Percentiles rank a stretch among this genome's conserved stretches.
Evolutionary conservation across 2,329 filamentous ascomycete genomes (phyloP).

Genomic region (Pezicula rhizophila): DNA sequence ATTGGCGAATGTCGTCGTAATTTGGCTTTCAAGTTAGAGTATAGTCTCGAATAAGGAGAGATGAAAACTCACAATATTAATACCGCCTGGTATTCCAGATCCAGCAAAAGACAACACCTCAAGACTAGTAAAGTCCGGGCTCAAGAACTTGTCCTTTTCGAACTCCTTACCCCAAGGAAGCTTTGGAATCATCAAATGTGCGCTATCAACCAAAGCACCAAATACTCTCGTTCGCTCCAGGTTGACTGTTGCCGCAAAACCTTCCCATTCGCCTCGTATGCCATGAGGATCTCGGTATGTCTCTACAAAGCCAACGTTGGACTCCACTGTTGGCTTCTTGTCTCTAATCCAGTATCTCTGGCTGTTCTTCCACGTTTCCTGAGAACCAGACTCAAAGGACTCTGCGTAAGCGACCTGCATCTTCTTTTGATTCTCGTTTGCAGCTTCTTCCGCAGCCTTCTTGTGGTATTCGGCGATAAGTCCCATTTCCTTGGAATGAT

Average conservation of each 20-base stretch:
- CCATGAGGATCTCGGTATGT: constrained; percentile 80
- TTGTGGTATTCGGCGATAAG: constrained; percentile 61
- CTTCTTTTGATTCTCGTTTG: constrained; percentile 67
- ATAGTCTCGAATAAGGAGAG: constrained; percentile 20
- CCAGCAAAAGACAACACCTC: constrained; percentile 81
- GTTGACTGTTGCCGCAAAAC: constrained; percentile 77
- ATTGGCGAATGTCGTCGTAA: constrained; percentile 74
- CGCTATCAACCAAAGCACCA: constrained; percentile 73
- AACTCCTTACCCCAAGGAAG: constrained; percentile 85
- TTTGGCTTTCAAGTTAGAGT: constrained; percentile 41
- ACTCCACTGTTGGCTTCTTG: constrained; percentile 73
- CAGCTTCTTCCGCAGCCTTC: constrained; percentile 61
- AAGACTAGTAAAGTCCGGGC: constrained; percentile 90
- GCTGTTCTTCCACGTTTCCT: constrained; percentile 73
- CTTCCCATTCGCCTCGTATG: constrained; percentile 78
- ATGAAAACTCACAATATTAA: constrained; percentile 44
- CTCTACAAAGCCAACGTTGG: constrained; percentile 79
- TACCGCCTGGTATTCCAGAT: constrained; percentile 58
- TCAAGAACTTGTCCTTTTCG: constrained; percentile 93
- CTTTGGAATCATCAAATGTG: constrained; percentile 78
- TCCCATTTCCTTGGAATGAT: constrained; percentile 66
- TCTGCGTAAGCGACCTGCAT: constrained; percentile 71
- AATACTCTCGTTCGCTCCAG: constrained; percentile 86
- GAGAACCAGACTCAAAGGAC: constrained; percentile 68
- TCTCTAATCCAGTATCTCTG: constrained; percentile 80